Evolutionary conservation across 2,329 filamentous ascomycete genomes (phyloP).

Genomic region (Penicillium sp.): DNA sequence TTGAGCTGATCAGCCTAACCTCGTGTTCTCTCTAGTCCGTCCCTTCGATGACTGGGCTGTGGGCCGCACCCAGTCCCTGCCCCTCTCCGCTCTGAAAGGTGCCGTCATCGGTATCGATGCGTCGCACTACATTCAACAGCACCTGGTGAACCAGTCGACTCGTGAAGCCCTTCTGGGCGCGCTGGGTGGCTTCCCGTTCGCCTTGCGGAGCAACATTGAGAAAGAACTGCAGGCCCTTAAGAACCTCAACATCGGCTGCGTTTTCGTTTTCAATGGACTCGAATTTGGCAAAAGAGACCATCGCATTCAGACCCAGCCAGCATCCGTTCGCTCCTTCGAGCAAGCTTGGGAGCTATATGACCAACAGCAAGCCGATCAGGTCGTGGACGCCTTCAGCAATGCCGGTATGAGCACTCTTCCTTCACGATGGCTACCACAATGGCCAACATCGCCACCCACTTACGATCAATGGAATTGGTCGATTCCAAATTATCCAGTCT

Average conservation of each 20-base stretch:
- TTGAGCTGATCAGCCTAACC: slow-evolving; percentile 8
- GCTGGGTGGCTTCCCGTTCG: slow-evolving; percentile 81
- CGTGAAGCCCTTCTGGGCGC: slow-evolving; percentile 89
- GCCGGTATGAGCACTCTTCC: slow-evolving; percentile 58
- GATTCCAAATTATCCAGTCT: slow-evolving; percentile 1
- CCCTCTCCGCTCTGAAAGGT: slow-evolving; percentile 70
- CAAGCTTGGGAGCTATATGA: slow-evolving; percentile 88
- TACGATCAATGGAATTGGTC: not conserved
- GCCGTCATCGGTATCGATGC: slow-evolving; percentile 83
- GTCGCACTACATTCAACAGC: slow-evolving; percentile 78
- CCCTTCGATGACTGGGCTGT: slow-evolving; percentile 59
- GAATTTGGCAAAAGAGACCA: slow-evolving; percentile 75
- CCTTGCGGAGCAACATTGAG: slow-evolving; percentile 73
- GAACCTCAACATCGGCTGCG: slow-evolving; percentile 67
- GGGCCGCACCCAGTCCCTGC: slow-evolving; percentile 56
- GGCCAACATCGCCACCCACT: slow-evolving; percentile 4
- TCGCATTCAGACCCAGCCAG: slow-evolving; percentile 57
- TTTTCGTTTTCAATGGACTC: slow-evolving; percentile 92
- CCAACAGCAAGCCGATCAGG: slow-evolving; percentile 72
- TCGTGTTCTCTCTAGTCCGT: slow-evolving; percentile 37
- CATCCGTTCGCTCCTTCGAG: slow-evolving; percentile 67
- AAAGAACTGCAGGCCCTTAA: slow-evolving; percentile 73
- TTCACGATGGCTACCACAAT: not conserved
- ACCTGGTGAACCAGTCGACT: slow-evolving; percentile 68
- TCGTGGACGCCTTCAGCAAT: slow-evolving; percentile 83